Base-by-base conservation (phyloP, 305 asterid species). In the Coffea humblotiana region DNA sequence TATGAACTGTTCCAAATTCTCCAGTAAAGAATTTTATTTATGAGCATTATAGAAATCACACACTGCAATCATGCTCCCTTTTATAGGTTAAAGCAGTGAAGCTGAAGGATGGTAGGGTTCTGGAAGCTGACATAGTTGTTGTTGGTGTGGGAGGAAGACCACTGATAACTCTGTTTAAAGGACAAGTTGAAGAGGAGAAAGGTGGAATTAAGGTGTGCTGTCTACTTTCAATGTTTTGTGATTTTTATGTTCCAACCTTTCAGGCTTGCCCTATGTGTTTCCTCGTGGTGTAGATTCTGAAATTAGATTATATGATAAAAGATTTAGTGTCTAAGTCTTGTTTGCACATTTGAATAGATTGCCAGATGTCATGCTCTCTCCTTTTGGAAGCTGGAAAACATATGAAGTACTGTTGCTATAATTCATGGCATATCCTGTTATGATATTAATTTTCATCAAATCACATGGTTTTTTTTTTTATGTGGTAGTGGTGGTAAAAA, bases 81-180 rank as follows among this genome's bases (percentile, higher is more conserved):
- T 72, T 79, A 86, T 76, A 95, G 99, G 99, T 95, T 77, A 92
- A 85, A 78, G 88, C 89, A 75, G 99, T 92, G 69, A 87, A 91
- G 77, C 98, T 94, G 71, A 95, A 95, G 92, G 98, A 94, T 83
- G 99, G 96, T 47, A 90, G 98, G 88, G 93, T 91, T 78, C 85
- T 93, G 77, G 98, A 92, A 66, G 98, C 98, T 21, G 98, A 95
- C 80, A 90, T 95, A 58, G 99, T 95, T 75, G 93, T 95, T 81
- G 99, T 94, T 74, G 99, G 99, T 85, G 98, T 95, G 4, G 99
- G 99, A 79, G 98, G 90, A 79, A 91, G 80, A 80, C 97, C 98
- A 16, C 88, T 94, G 81, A 92, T 87, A 23, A 74, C 84, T 11
- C 80, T 94, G 80, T 90, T 95, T 82, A 91, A 91, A 85, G 98